These are phyloP conservation scores for Skeletonema costatum DNA, from an alignment of 108 stramenopile species.

Conservation along the genomic window DNA sequence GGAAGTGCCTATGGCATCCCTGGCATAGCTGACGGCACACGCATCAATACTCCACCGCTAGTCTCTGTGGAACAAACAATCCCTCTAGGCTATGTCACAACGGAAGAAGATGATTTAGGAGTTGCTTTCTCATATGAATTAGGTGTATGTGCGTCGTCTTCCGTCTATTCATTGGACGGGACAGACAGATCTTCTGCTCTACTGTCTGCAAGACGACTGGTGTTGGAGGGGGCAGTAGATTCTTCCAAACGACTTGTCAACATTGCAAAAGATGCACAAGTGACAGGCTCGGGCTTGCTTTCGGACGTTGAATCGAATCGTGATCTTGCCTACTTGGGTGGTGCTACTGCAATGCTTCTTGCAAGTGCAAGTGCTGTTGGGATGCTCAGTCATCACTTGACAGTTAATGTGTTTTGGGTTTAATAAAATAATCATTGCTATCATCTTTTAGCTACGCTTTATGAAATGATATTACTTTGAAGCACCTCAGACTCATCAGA, in stretches of 20 bases:
- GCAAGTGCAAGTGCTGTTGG: constrained; percentile 72
- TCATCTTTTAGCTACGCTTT: not conserved
- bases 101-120: constrained; percentile 41
- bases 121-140: constrained; percentile 64
- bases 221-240: not conserved
- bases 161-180: constrained; percentile 35
- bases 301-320: constrained; percentile 37
- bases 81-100: constrained; percentile 69
- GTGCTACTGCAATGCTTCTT: constrained; percentile 62
- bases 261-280: constrained; percentile 18
- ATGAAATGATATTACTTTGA: not conserved
- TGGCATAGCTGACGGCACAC: constrained; percentile 79
- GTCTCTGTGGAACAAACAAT: constrained; percentile 56
- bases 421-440: constrained; percentile 32
- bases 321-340: constrained; percentile 58
- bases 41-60: constrained; percentile 61
- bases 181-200: constrained; percentile 22
- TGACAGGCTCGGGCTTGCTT: constrained; percentile 10
- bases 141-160: constrained; percentile 41
- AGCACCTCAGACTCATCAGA: no score
- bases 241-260: constrained; percentile 12
- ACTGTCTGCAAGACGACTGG: constrained; percentile 3
- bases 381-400: constrained; percentile 84
- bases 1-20: constrained; percentile 69
- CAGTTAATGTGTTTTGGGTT: constrained; percentile 92